Evolutionary conservation across 768 basidiomycete genomes (phyloP), one percentile per base, ranked within the genome.

Genomic region (Trametes cubensis): DNA sequence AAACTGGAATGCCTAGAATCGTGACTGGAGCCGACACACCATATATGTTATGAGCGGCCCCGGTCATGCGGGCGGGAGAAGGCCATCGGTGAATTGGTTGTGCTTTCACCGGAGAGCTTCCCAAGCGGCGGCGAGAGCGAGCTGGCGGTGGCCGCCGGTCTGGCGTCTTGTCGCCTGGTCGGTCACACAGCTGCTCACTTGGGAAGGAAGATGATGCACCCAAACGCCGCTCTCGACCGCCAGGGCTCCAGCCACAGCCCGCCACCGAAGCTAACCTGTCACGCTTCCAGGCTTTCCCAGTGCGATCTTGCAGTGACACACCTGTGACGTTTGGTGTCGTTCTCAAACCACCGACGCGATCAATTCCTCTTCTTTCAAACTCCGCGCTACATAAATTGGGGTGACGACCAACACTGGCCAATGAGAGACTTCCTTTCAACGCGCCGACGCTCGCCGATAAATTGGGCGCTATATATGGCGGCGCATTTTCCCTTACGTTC

Each of bases 401-500:
- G 67, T 62, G 21, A 21, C 23, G 47, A 60, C 50, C 48, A 25
- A 7, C 53, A 8, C 38, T 28, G 44, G 46, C 67, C 67, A 68
- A 68, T 68, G 42, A 50, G 47, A 10, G 30, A n/a, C 18, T 0
- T 18, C 21, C 58, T 7, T 61, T 44, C 40, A 21, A n/a, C 59
- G 39, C 21, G 67, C 67, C 67, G 67, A 64, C 47, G 46, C 41
- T 42, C 60, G 64, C 67, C 67, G 67, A 30, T 61, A 15, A 47
- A 66, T 64, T 61, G 53, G 18, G 52, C 30, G 34, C 64, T 58
- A 58, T 44, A 55, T 55, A 20, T 63, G 64, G 63, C 17, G 23
- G 44, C 52, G 55, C 38, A 47, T 62, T 64, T 64, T 62, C 45
- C 44, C 44, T 55, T 52, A 34, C 58, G 58, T 64, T 57, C 58